Evolutionary conservation across 805 yeast species (phyloP), one percentile per base, ranked within the genome.

Genomic region (Kazachstania africana): DNA sequence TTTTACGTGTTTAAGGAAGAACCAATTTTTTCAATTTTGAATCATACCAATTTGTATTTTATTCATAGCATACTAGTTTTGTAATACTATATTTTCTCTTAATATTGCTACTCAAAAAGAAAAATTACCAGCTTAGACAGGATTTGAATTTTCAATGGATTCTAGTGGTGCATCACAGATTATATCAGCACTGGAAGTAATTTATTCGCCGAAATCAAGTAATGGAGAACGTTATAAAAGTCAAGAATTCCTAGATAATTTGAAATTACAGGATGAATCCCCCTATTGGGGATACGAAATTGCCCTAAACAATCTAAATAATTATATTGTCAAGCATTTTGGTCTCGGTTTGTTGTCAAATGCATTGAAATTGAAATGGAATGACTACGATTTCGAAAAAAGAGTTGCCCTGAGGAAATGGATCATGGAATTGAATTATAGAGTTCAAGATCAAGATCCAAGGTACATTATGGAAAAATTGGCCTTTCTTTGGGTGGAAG

Each of bases 211-310:
- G 12, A 65, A 63, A 37, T 68, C 85, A 3, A 53, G 70, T 24
- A 81, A 82, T 48, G 58, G 56, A 4, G 67, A 70, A 31, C 63
- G 80, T 20, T 62, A 64, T 28, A 66, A 68, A 35, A 78, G 78
- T 6, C 78, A 73, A 45, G 45, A 55, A 52, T 82, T 83, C 42
- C 62, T 91, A 20, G 95, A 85, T 44, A 62, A 72, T 8, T 71
- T 88, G 16, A 87, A 83, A 49, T 59, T 65, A 27, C 75, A 78
- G 38, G 80, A 77, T 8, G 93, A 87, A 50, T 77, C 94, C 14
- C 96, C 98, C 0, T 72, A 63, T 38, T 84, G 94, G 87, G 96
- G 96, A 3, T 88, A 78, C 56, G 84, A 80, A 52, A 66, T 91
- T 36, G 84, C 94, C 1, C 50, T 72, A 16, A 74, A 53, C 62